Base-by-base conservation (phyloP, 305 asterid genomes). In the Nicotiana rustica region DNA sequence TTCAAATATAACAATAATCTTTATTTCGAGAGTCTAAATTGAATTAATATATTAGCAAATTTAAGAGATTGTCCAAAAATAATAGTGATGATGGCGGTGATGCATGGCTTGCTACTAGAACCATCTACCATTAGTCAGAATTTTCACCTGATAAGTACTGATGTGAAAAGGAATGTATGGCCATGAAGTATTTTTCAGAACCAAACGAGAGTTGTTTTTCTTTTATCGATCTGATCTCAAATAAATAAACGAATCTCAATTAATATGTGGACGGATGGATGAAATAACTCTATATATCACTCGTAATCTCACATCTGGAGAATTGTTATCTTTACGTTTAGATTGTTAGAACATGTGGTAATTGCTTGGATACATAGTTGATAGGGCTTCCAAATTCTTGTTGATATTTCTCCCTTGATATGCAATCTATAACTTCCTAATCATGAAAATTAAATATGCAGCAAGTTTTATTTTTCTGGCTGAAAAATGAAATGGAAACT, bases 281-380 rank as follows among this genome's bases (percentile, higher is more conserved):
- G 78, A 41, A 44, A 71, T 44, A 71, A 44, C 3, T 19, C 14
- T n/a, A 1, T 49, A 10, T 3, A 49, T 9, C 56, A 49, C 56
- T 49, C 56, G 18, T 17, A 12, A 12, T 71, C 13, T 5, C 44
- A 71, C 61, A 44, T 61, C 14, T 71, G 78, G 78, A 71, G 61
- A 71, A 47, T 71, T 71, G 14, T 44, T 44, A 44, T 44, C 78
- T 71, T 71, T 44, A 71, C 35, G 5, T 71, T 71, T 47, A 71
- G 41, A 71, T 47, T 10, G 13, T 44, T 71, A 47, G 38, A 47
- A 47, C 61, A 13, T 21, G 7, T 71, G 61, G 49, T 41, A 41
- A 41, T 41, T 41, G 49, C 57, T 52, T 47, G 13, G 57, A 10
- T 49, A 49, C 57, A 12, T 12, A 49, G 15, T 49, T 49, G 44